These are phyloP conservation scores for Dactylellina leptospora DNA, from an alignment of 2,329 filamentous ascomycete genomes.

Conservation along the genomic window DNA sequence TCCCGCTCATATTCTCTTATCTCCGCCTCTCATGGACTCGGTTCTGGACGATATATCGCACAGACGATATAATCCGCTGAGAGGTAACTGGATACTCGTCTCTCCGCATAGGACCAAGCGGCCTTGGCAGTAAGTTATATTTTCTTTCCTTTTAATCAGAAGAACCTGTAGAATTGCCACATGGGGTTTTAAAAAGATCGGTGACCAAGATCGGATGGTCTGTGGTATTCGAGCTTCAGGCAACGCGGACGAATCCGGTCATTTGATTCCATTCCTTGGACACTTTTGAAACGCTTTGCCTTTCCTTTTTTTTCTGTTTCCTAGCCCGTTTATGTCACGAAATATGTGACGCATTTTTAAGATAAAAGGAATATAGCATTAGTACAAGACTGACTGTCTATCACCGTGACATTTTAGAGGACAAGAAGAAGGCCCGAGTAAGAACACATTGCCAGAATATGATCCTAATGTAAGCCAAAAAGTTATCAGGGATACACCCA, in stretches of 20 bases:
- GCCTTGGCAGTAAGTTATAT: constrained; percentile 85
- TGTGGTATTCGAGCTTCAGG: constrained; percentile 1
- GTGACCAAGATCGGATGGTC: no score
- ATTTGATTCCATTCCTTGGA: background rate
- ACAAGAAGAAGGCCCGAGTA: constrained; percentile 76
- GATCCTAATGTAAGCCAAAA: constrained; percentile 71
- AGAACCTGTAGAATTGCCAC: no score
- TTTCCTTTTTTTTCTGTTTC: background rate
- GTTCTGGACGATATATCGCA: constrained; percentile 95
- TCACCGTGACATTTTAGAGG: constrained; percentile 66
- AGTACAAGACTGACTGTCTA: background rate
- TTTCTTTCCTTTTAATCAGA: background rate
- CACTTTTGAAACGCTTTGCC: background rate
- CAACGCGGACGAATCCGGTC: constrained; percentile 2
- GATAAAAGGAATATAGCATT: background rate
- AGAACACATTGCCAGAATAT: constrained; percentile 77
- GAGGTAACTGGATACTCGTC: constrained; percentile 89
- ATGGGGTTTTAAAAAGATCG: background rate
- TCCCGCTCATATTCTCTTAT: background rate
- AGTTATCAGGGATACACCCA: background rate
- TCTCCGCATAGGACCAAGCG: constrained; percentile 96
- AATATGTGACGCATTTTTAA: constrained; percentile 15
- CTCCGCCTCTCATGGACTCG: constrained; percentile 25
- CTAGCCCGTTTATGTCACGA: background rate
- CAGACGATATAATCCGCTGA: constrained; percentile 88